Conservation (phyloP, 352 stramenopile species). For the Discostella stelligera region DNA sequence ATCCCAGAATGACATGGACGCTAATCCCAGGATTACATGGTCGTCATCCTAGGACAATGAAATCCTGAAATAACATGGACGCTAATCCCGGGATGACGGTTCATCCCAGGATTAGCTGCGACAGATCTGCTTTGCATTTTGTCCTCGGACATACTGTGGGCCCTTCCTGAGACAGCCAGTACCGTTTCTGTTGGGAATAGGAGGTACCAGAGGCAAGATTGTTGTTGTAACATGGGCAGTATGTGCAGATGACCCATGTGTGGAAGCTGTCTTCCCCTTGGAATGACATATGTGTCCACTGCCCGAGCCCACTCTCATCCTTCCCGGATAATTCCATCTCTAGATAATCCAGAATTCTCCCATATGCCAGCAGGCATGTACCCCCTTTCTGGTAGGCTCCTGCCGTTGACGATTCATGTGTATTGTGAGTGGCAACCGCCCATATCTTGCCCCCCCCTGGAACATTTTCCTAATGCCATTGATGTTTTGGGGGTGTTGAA, state of each 20-base stretch:
- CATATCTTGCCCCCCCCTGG: not conserved
- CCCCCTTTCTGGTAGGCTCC: not conserved
- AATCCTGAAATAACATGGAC: too few relatives aligned
- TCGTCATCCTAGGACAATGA: too few relatives aligned
- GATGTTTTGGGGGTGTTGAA: not conserved
- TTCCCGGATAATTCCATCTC: not conserved
- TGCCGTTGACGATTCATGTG: too few relatives aligned
- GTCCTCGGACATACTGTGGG: not conserved
- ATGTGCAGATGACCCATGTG: not conserved
- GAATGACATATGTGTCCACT: not conserved
- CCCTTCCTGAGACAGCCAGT: not conserved
- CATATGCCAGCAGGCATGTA: too few relatives aligned
- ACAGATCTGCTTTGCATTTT: too few relatives aligned
- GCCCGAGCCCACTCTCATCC: not conserved
- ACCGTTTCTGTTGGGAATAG: not conserved
- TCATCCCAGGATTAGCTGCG: too few relatives aligned
- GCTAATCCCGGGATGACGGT: too few relatives aligned
- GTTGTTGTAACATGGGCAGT: conserved; percentile 1
- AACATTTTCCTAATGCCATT: conserved; percentile 2
- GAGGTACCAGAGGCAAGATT: not conserved
- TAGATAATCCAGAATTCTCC: too few relatives aligned
- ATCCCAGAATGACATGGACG: too few relatives aligned
- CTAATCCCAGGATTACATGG: too few relatives aligned
- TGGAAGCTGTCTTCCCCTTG: not conserved
- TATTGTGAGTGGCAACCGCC: not conserved